Base-by-base conservation (phyloP, 2,329 filamentous ascomycete genomes). In the Venturiaceae sp. region DNA sequence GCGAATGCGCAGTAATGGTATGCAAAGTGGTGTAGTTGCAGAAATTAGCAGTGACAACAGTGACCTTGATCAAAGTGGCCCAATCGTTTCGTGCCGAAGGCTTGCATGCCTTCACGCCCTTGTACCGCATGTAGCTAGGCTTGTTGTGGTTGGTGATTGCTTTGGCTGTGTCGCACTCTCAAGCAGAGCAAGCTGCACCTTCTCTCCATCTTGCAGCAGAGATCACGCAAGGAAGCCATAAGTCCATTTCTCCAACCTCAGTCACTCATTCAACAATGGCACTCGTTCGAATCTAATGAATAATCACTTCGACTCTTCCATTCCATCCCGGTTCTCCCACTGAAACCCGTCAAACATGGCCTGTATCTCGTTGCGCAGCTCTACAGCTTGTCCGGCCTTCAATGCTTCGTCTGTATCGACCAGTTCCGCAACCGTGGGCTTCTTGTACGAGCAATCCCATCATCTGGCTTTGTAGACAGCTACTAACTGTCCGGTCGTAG, bases 331-430 rank as follows among this genome's bases (percentile, higher is more conserved):
- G 36, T 8, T 36, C 36, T 39, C 36, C 52, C 36, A 1, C 21
- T 54, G n/a, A 14, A 36, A 13, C 36, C 32, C 32, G 19, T 39
- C 52, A 14, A 16, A 33, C 19, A 53, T 53, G 52, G 52, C 52
- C 52, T 37, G 90, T 70, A 81, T 94, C 65, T 85, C 89, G 30
- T 79, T 95, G 36, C 73, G 81, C 59, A 84, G 80, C 61, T 92
- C 90, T 33, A 85, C 78, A 5, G 73, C 79, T 58, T 95, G 90
- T 72, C 78, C 85, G 52, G 87, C 88, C 2, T 95, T 91, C 70
- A 79, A 81, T 69, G 77, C 79, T 41, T 83, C 88, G 6, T 90
- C 87, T 0, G 78, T 95, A 61, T 89, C 87, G 33, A 87, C 83
- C 34, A 79, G 81, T 67, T 73, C 74, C 46, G 73, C 69, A 58